These are phyloP conservation scores for Didymella lethalis DNA, from an alignment of 2,329 filamentous ascomycete genomes.

Conservation along the genomic window DNA sequence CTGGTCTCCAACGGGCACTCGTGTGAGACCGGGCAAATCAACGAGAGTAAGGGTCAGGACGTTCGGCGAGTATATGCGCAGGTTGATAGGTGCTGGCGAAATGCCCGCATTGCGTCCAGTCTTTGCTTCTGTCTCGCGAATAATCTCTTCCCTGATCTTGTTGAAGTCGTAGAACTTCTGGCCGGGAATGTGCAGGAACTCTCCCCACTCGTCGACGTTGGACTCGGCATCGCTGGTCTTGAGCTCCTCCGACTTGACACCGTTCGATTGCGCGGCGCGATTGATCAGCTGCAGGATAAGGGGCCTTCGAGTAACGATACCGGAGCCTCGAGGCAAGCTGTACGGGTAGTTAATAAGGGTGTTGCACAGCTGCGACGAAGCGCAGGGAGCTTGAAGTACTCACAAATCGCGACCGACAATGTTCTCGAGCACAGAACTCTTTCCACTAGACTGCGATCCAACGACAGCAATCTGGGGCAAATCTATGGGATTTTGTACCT, in stretches of 20 bases:
- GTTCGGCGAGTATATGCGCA: conserved; percentile 97
- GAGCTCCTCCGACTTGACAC: conserved; percentile 68
- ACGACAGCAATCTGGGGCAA: conserved; percentile 98
- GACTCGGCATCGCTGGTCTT: conserved; percentile 81
- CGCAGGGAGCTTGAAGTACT: conserved; percentile 51
- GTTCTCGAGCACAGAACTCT: conserved; percentile 98
- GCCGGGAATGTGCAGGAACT: conserved; percentile 96
- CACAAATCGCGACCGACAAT: conserved; percentile 99
- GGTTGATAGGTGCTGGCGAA: conserved; percentile 94
- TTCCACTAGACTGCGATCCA: conserved; percentile 97
- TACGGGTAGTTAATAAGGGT: conserved; percentile 36
- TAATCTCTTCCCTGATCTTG: conserved; percentile 98
- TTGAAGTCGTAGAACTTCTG: conserved; percentile 98
- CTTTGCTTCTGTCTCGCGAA: conserved; percentile 94
- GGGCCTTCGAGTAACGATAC: conserved; percentile 94
- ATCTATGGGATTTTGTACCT: conserved; percentile 99
- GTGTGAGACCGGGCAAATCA: conserved; percentile 94
- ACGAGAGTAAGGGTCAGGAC: conserved; percentile 96
- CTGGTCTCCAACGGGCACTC: conserved; percentile 95
- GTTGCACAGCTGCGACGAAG: conserved; percentile 13
- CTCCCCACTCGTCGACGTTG: conserved; percentile 96
- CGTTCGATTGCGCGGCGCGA: conserved; percentile 73
- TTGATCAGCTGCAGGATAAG: conserved; percentile 99
- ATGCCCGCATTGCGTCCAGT: conserved; percentile 96
- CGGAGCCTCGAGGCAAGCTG: conserved; percentile 94